Evolutionary conservation across 2,329 filamentous ascomycete species (phyloP).

Genomic region (Biscogniauxia mediterranea): DNA sequence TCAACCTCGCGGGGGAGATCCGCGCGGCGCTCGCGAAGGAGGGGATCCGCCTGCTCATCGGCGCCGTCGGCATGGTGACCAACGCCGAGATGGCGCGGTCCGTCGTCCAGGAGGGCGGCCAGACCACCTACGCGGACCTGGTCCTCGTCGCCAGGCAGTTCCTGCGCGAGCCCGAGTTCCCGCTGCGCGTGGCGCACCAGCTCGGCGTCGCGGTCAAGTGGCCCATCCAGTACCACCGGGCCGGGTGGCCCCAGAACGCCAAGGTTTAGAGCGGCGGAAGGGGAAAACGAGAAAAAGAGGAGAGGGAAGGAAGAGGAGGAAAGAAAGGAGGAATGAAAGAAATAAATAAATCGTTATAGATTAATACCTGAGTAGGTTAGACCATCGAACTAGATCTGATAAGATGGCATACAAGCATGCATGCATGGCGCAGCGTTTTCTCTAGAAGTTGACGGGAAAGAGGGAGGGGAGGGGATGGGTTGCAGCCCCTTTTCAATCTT

Average conservation of each 20-base stretch:
- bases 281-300: too few species aligned
- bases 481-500: too few species aligned
- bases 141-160: constrained; percentile 74
- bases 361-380: background rate
- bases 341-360: background rate
- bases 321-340: too few species aligned
- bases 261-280: constrained; percentile 27
- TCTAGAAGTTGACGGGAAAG: too few species aligned
- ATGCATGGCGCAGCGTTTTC: background rate
- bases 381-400: background rate
- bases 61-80: constrained; percentile 72
- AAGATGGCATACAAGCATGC: background rate
- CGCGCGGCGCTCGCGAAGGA: constrained; percentile 60
- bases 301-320: too few species aligned
- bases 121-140: constrained; percentile 59
- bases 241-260: constrained; percentile 30
- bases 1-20: constrained; percentile 67
- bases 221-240: constrained; percentile 63
- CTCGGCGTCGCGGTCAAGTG: constrained; percentile 69
- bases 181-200: constrained; percentile 70
- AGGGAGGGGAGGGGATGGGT: too few species aligned
- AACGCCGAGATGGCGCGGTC: constrained; percentile 65
- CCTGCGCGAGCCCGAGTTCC: constrained; percentile 77
- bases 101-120: constrained; percentile 49
- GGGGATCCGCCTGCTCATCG: constrained; percentile 58